Evolutionary conservation across 225 moss, liverwort and hornwort species (phyloP), one percentile per base, ranked within the genome.

Genomic region (Polytrichum commune): DNA sequence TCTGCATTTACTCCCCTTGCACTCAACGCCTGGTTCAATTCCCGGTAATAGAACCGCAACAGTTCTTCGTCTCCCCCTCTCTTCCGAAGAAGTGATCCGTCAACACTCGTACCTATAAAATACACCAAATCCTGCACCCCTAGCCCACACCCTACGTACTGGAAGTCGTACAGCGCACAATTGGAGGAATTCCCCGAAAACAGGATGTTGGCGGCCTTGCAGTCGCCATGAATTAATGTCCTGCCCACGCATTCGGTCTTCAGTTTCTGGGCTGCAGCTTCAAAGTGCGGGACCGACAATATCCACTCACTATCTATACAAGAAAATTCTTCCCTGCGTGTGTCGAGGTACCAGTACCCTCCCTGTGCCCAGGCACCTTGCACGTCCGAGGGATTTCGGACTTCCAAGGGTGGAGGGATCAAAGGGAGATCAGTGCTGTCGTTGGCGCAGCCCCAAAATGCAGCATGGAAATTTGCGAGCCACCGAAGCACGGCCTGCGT

Each of bases 341-440:
- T 86, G 80, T 80, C 86, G 55, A 86, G 73, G 62, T 83, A 83
- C 86, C 86, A 83, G 29, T 86, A 83, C 5, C 86, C 82, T 35
- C 86, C 82, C 61, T 86, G 86, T 10, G 67, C 73, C 82, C 86
- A 86, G 24, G 35, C 67, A 8, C 82, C 82, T 22, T 83, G 64
- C 4, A 69, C 75, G 18, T 83, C 80, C 4, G 80, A 70, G 19
- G 77, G 82, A 7, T 29, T 75, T 18, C 27, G 27, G 20, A 80
- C 65, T 18, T 80, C 72, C 38, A 61, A 56, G 0, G 86, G 86
- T 25, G 86, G 70, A 55, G 80, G 77, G 6, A 83, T 18, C 1
- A 74, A 66, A 19, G 65, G 4, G 33, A 74, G 16, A 46, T 46
- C 46, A 2, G 69, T 64, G 38, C 53, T 29, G 53, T 67, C 72